Evolutionary conservation across 495 filamentous ascomycete genomes (phyloP).

Genomic region (Talaromyces adpressus): DNA sequence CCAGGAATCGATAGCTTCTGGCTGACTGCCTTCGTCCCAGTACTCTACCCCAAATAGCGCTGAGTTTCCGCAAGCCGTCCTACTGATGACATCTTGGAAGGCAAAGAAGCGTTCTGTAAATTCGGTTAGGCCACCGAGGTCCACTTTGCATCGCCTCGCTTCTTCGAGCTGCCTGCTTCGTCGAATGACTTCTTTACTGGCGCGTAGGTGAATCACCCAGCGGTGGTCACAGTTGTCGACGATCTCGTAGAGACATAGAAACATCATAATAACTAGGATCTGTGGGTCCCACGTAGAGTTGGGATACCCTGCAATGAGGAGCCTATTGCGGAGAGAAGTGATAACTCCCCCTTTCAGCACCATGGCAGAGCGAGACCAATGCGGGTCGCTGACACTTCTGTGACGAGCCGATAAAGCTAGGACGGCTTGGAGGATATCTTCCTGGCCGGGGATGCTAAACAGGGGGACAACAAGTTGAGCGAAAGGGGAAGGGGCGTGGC

Average conservation of each 20-base stretch:
- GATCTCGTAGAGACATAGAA: slow-evolving; percentile 41
- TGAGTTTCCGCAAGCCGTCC: slow-evolving; percentile 37
- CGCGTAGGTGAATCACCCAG: slow-evolving; percentile 38
- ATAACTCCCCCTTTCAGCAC: background rate
- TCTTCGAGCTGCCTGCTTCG: slow-evolving; percentile 20
- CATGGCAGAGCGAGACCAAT: slow-evolving; percentile 7
- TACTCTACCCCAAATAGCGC: slow-evolving; percentile 35
- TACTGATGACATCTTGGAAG: slow-evolving; percentile 43
- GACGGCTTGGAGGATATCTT: slow-evolving; percentile 4
- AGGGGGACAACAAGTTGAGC: slow-evolving; percentile 5
- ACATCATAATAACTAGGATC: slow-evolving; percentile 37
- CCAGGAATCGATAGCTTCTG: slow-evolving; percentile 29
- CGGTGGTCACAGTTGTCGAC: slow-evolving; percentile 37
- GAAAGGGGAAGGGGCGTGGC: slow-evolving; percentile 30
- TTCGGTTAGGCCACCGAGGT: slow-evolving; percentile 21
- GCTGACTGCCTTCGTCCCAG: slow-evolving; percentile 29
- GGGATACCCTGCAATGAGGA: slow-evolving; percentile 19
- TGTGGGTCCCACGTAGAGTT: slow-evolving; percentile 27
- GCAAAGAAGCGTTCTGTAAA: slow-evolving; percentile 41
- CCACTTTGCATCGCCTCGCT: slow-evolving; percentile 1
- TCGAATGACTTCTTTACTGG: slow-evolving; percentile 36
- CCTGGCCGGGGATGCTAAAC: slow-evolving; percentile 5
- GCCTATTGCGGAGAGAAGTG: slow-evolving; percentile 22
- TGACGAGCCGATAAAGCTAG: slow-evolving; percentile 3
- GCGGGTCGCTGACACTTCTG: slow-evolving; percentile 1